Evolutionary conservation across 495 filamentous ascomycete genomes (phyloP).

Genomic region (Cercophora samala): DNA sequence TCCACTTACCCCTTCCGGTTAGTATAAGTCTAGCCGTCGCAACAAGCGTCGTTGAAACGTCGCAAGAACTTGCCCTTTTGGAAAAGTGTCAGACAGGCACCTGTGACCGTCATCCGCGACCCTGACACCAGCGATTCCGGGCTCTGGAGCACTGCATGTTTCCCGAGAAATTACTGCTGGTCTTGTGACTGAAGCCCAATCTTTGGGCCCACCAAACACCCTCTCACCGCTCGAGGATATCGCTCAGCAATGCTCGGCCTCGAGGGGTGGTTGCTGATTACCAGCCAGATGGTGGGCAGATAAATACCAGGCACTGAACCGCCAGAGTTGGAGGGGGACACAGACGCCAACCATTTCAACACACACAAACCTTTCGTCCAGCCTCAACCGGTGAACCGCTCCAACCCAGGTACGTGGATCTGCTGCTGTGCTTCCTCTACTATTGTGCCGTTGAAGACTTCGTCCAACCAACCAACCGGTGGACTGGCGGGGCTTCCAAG

Average conservation of each 20-base stretch:
- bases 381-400: neutral
- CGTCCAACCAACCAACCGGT: neutral
- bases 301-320: conserved; percentile 11
- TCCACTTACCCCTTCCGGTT: conserved; percentile 18
- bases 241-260: conserved; percentile 10
- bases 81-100: conserved; percentile 9
- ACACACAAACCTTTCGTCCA: neutral
- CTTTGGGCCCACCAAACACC: conserved; percentile 19
- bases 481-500: conserved; percentile 9
- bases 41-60: neutral
- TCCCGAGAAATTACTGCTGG: conserved; percentile 19
- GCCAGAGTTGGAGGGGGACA: neutral
- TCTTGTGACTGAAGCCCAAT: conserved; percentile 25
- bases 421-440: too few relatives aligned
- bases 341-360: neutral
- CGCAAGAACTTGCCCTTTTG: conserved; percentile 16
- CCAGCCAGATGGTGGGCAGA: neutral
- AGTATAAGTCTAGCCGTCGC: too few relatives aligned
- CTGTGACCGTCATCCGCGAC: conserved; percentile 14
- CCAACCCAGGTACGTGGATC: neutral
- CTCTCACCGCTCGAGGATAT: conserved; percentile 20
- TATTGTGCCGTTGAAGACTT: neutral
- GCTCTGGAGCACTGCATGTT: conserved; percentile 13
- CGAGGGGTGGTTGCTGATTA: conserved; percentile 7
- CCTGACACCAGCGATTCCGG: conserved; percentile 10